Evolutionary conservation across 306 rosid genomes (phyloP), one percentile per base, ranked within the genome.

Genomic region (Astragalus membranaceus): DNA sequence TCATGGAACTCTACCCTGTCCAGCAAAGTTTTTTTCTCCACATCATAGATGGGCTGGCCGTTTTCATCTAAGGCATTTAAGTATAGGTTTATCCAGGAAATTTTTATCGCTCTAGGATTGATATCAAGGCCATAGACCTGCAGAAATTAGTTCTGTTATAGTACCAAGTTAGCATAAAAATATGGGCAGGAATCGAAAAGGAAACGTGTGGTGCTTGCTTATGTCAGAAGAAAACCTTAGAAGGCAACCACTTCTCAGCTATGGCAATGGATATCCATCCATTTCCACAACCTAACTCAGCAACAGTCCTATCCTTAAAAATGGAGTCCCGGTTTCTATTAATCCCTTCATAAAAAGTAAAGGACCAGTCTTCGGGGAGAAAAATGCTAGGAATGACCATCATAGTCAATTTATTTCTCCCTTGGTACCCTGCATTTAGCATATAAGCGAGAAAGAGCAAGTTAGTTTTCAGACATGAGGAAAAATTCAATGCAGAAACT

Each of bases 201-300:
- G 57, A 30, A 66, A 46, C 13, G 29, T 4, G 17, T 6, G 11
- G 36, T 14, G 52, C 16, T 63, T 10, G 68, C 29, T 33, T 58
- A 58, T 35, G 32, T 49, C 30, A n/a, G 64, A 64, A 75, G 76
- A 60, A 71, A 63, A 85, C 98, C 97, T 91, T 94, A 8, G 75
- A 80, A 46, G 99, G 99, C 79, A 85, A 52, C 99, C 97, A 91
- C 67, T 94, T 91, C 73, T 91, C 97, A 64, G 99, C 96, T 48
- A 91, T 83, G 83, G 99, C 97, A 67, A 94, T 87, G 75, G 99
- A 94, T 70, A 94, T 94, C 98, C 99, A 94, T 42, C 99, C 99
- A 83, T 94, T 94, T 52, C 99, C 99, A 78, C 99, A 94, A 64
- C 99, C 99, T 68, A 94, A 88, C 85, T 94, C 99, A 8, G 95